These are phyloP conservation scores for Puccinia novopanici DNA, from an alignment of 1,284 basidiomycete species.

Conservation along the genomic window DNA sequence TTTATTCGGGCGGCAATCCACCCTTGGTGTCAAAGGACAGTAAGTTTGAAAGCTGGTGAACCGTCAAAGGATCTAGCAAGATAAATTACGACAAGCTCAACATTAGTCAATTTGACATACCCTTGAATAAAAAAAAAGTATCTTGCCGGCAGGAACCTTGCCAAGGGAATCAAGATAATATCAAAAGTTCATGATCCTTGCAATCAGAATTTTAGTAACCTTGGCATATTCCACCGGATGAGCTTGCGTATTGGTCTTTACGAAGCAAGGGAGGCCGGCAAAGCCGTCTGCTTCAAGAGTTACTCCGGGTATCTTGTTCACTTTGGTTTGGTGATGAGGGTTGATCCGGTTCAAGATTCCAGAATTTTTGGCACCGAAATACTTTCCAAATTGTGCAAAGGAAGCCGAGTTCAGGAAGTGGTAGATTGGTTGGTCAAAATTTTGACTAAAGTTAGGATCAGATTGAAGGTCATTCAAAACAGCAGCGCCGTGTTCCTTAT, in stretches of 20 bases:
- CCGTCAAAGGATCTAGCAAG: slow-evolving; percentile 1
- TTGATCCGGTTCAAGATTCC: neutral
- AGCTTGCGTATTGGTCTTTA: slow-evolving; percentile 48
- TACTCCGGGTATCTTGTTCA: slow-evolving; percentile 51
- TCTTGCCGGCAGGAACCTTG: slow-evolving; percentile 52
- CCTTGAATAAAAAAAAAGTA: neutral
- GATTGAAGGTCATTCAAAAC: slow-evolving; percentile 66
- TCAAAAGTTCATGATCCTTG: slow-evolving; percentile 71
- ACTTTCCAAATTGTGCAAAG: slow-evolving; percentile 33
- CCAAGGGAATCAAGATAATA: slow-evolving; percentile 75
- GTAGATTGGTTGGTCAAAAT: slow-evolving; percentile 23
- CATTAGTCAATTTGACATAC: slow-evolving; percentile 12
- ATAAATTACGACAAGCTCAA: slow-evolving; percentile 29
- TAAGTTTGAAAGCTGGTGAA: slow-evolving; percentile 53
- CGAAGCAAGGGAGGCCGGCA: slow-evolving; percentile 56
- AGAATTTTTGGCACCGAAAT: slow-evolving; percentile 27
- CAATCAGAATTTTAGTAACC: slow-evolving; percentile 77
- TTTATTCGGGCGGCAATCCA: slow-evolving; percentile 80
- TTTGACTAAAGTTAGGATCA: slow-evolving; percentile 49
- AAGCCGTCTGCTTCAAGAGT: slow-evolving; percentile 63
- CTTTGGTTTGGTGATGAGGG: slow-evolving; percentile 54
- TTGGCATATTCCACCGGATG: slow-evolving; percentile 75
- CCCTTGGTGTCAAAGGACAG: slow-evolving; percentile 63
- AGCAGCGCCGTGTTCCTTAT: slow-evolving; percentile 69
- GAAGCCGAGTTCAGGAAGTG: slow-evolving; percentile 11